phyloP scores from a whole-genome alignment of 495 filamentous ascomycete genomes.

The Penicillium bialowiezense region DNA sequence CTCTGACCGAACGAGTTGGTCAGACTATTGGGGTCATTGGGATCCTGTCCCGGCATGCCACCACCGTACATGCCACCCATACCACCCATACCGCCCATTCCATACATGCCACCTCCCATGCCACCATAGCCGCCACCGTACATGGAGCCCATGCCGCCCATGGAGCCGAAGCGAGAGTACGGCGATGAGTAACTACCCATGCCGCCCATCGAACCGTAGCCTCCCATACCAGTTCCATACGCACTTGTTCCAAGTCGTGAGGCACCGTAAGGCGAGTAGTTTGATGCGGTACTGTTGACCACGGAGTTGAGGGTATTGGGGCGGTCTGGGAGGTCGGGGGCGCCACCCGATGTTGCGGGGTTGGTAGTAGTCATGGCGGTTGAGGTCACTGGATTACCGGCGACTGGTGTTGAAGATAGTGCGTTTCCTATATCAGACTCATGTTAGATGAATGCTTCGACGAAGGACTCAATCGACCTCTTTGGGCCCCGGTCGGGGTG shows the following conservation, averaged over 20 bases:
- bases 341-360: constrained; percentile 34
- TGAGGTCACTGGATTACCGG: constrained; percentile 39
- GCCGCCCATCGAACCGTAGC: constrained; percentile 25
- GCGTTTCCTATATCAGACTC: constrained; percentile 30
- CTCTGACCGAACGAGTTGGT: constrained; percentile 86
- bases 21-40: constrained; percentile 89
- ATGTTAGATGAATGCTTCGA: constrained; percentile 1
- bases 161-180: constrained; percentile 64
- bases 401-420: constrained; percentile 34
- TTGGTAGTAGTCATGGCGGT: constrained; percentile 9
- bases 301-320: constrained; percentile 73
- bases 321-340: constrained; percentile 75
- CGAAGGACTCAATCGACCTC: too few relatives aligned
- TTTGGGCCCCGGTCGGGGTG: neutral
- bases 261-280: constrained; percentile 72
- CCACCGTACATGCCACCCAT: constrained; percentile 49
- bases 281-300: constrained; percentile 78
- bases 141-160: constrained; percentile 52
- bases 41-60: constrained; percentile 57
- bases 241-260: constrained; percentile 55
- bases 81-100: constrained; percentile 36
- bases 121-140: constrained; percentile 58
- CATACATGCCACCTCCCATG: constrained; percentile 58
- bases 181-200: constrained; percentile 56
- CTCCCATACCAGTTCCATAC: constrained; percentile 46